Evolutionary conservation across 208 protist genomes (phyloP).

Genomic region (Spongospora subterranea): DNA sequence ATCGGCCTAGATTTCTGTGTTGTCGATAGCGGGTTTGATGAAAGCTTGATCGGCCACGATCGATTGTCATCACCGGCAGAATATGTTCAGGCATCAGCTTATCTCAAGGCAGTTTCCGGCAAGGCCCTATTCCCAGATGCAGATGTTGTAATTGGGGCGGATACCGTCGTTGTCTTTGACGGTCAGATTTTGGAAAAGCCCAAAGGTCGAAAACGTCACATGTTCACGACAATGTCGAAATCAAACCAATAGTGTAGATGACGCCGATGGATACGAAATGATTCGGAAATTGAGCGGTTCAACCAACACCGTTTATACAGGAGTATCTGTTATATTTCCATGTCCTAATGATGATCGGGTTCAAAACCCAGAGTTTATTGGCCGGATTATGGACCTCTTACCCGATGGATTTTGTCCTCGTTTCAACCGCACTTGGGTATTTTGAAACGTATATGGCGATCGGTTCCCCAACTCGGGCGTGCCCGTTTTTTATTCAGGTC

Average conservation of each 20-base stretch:
- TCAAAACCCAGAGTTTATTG: not conserved
- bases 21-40: constrained; percentile 19
- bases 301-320: not conserved
- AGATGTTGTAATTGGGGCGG: not conserved
- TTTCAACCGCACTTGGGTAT: constrained; percentile 8
- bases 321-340: not conserved
- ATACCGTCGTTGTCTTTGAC: constrained; percentile 43
- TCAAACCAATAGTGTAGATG: not conserved
- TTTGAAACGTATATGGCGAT: not conserved
- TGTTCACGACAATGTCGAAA: not conserved
- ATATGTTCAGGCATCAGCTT: constrained; percentile 15
- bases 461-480: not conserved
- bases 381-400: not conserved
- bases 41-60: not conserved
- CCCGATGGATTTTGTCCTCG: not conserved
- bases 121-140: not conserved
- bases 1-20: not conserved
- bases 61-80: not conserved
- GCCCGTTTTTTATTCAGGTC: not conserved
- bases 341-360: not conserved
- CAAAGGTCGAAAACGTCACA: not conserved
- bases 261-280: not conserved
- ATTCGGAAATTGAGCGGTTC: not conserved
- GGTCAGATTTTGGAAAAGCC: constrained; percentile 32
- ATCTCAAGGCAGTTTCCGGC: not conserved